Evolutionary conservation across 495 filamentous ascomycete species (phyloP).

Genomic region (Neurospora sp.): DNA sequence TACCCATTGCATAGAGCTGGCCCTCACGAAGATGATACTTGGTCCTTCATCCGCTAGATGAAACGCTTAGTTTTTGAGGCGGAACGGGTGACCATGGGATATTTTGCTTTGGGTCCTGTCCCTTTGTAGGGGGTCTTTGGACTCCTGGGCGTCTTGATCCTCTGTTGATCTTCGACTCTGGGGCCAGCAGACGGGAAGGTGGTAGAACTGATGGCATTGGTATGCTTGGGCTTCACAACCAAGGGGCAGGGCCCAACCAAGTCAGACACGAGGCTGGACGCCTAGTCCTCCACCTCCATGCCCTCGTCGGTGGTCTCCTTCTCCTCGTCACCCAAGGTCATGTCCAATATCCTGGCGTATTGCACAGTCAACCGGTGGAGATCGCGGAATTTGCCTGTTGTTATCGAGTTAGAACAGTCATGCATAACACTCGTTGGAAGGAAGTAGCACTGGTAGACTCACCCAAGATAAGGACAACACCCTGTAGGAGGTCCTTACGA

Average conservation of each 20-base stretch:
- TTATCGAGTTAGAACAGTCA: conserved; percentile 20
- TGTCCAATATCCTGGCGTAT: conserved; percentile 65
- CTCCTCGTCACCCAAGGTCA: conserved; percentile 46
- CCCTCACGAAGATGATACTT: neutral
- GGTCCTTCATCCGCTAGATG: neutral
- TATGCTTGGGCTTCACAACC: neutral
- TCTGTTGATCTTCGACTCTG: neutral
- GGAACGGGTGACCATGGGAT: neutral
- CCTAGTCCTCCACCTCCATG: conserved; percentile 17
- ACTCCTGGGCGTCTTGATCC: neutral
- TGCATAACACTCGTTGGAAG: neutral
- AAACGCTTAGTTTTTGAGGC: neutral
- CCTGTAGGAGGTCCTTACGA: conserved; percentile 71
- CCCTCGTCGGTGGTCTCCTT: conserved; percentile 4
- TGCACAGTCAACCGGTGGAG: conserved; percentile 86
- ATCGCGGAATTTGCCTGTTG: conserved; percentile 83
- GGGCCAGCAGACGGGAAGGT: neutral
- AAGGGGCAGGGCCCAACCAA: neutral
- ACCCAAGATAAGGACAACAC: conserved; percentile 88
- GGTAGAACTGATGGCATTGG: neutral
- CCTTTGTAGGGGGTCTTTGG: neutral
- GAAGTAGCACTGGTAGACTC: conserved; percentile 29
- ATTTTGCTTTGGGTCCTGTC: neutral
- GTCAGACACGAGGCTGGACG: neutral
- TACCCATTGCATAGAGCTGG: neutral